phyloP scores from a whole-genome alignment of 768 basidiomycete species.

The Rubroboletus pulcherrimus region DNA sequence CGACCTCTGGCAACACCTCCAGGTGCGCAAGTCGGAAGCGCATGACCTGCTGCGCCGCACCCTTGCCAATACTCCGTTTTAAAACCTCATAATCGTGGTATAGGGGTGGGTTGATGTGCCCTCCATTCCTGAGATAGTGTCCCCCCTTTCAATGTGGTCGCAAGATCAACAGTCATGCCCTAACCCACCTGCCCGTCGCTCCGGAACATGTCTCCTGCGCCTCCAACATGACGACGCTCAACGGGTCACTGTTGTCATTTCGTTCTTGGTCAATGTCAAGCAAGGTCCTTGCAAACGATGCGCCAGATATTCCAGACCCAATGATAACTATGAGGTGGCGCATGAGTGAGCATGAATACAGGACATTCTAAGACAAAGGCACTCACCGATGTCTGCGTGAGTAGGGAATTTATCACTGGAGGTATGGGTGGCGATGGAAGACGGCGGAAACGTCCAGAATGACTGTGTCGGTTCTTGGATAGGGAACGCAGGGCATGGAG shows the following conservation, averaged over 20 bases:
- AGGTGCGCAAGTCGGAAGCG: slow-evolving; percentile 40
- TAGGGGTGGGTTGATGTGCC: slow-evolving; percentile 47
- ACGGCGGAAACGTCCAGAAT: slow-evolving; percentile 61
- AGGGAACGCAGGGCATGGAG: slow-evolving; percentile 43
- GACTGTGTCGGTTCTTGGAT: slow-evolving; percentile 49
- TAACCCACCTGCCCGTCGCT: slow-evolving; percentile 46
- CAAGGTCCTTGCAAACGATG: slow-evolving; percentile 40
- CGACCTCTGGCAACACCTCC: slow-evolving; percentile 28
- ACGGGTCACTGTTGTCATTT: slow-evolving; percentile 10
- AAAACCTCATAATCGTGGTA: slow-evolving; percentile 44
- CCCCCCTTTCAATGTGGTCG: not conserved
- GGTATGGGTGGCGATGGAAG: slow-evolving; percentile 37
- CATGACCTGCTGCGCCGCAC: slow-evolving; percentile 38
- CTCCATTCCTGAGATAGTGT: slow-evolving; percentile 39
- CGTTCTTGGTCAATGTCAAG: slow-evolving; percentile 29
- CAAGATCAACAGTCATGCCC: not conserved
- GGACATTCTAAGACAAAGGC: not conserved
- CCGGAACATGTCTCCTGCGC: slow-evolving; percentile 56
- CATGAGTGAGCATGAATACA: not conserved
- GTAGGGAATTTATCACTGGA: slow-evolving; percentile 33
- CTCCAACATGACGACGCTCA: slow-evolving; percentile 53
- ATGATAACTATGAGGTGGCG: slow-evolving; percentile 37
- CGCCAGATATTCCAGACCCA: slow-evolving; percentile 52
- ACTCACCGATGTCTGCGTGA: slow-evolving; percentile 54
- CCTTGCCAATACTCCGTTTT: slow-evolving; percentile 35